Evolutionary conservation across 345 rosid species (phyloP), one percentile per base, ranked within the genome.

Genomic region (Microcos paniculata): DNA sequence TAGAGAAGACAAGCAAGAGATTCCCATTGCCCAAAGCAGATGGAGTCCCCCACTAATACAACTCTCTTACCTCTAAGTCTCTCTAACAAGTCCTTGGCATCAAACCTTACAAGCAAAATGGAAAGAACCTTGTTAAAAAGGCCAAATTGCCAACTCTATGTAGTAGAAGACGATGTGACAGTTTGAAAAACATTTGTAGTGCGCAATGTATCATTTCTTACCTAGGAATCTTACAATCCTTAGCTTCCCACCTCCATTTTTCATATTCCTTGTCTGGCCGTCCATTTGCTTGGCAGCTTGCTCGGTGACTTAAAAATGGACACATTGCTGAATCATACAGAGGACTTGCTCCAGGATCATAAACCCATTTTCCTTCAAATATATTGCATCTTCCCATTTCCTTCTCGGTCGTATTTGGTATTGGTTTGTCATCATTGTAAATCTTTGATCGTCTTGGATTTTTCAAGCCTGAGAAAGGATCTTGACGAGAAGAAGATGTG

Each of bases 1-100:
- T 85, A 85, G 45, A 89, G 89, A 78, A 85, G 88, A 35, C 87
- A 87, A 71, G 85, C 82, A 23, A 89, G 86, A 56, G 92, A 85
- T 61, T 89, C 90, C 83, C 85, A 87, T 77, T 87, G 90, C 76
- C 87, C 85, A 76, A 87, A 79, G 79, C 82, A 82, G 13, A 89
- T 82, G 2, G 90, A 89, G 57, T 89, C 89, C 69, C 89, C 92
- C 14, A 85, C 90, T 68, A 87, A 42, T 63, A 87, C 79, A 71
- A 87, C 71, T 57, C 90, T 84, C 81, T 87, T 87, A 64, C 88
- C 87, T 78, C 80, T 69, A 16, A 87, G 80, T 28, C 80, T 85
- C 73, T 80, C 79, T 68, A 87, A 65, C 85, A 89, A 78, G 74
- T 85, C 77, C 40, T 69, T 79, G 30, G 82, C 85, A 66, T 87